Conservation (phyloP, 257 asterid species). For the Capsicum pubescens region DNA sequence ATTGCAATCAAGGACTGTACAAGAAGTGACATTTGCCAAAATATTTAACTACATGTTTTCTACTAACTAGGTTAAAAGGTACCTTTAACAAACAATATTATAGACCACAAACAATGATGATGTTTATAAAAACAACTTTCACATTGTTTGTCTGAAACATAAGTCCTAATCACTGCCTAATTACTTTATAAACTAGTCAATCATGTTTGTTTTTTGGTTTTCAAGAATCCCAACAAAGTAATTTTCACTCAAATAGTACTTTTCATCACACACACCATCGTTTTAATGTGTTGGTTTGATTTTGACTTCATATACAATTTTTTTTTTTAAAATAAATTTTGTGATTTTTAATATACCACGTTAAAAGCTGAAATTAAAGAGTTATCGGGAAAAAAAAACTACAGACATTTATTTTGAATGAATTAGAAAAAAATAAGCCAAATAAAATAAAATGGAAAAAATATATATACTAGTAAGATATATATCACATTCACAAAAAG, state of each 20-base stretch:
- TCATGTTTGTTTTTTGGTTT: not conserved
- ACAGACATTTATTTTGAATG: no score
- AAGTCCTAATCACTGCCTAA: not conserved
- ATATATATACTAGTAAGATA: not conserved
- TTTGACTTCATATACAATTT: no score
- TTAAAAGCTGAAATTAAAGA: no score
- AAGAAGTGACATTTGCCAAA: conserved; percentile 13
- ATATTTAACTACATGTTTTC: not conserved
- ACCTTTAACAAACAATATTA: conserved; percentile 14
- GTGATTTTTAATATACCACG: no score
- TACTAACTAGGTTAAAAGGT: not conserved
- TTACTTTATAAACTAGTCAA: conserved; percentile 6
- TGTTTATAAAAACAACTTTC: not conserved
- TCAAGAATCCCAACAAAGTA: not conserved
- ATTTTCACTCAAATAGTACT: not conserved
- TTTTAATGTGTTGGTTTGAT: no score
- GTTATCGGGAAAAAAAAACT: no score
- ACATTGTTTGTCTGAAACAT: not conserved
- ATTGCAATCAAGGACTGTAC: not conserved
- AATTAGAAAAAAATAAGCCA: no score
- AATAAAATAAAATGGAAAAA: not conserved
- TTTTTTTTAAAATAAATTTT: no score
- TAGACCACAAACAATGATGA: not conserved
- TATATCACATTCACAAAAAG: conserved; percentile 23
- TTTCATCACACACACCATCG: not conserved